Evolutionary conservation across 139 green algal genomes (phyloP), one percentile per base, ranked within the genome.

Genomic region (Diplosphaera chodatii): DNA sequence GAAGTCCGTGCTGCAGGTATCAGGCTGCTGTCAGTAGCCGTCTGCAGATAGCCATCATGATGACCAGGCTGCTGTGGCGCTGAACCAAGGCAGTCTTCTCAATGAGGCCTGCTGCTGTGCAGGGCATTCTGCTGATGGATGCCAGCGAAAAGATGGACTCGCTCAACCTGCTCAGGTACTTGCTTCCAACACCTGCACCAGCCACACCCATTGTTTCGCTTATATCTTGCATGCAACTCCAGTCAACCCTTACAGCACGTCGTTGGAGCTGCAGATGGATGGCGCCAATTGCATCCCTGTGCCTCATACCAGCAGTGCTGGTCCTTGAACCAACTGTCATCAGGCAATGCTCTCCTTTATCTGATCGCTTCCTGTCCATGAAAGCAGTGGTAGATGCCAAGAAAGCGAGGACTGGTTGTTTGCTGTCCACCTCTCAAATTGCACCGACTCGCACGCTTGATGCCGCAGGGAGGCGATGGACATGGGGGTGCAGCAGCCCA

Each of bases 1-100:
- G 59, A 96, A 94, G 78, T 87, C 84, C 6, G 90, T 95, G 21
- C 72, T 96, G 32, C 93, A 96, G 82, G 87, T 82, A 40, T 48
- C 31, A 76, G 40, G n/a, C 64, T 22, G 4, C 3, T 29, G 29
- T 48, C 10, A n/a, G n/a, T n/a, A n/a, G n/a, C n/a, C n/a, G n/a
- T n/a, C n/a, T n/a, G n/a, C n/a, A n/a, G 37, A 48, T 10, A 48
- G 37, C 8, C 37, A 48, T 48, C 37, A 48, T 48, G 37, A 10
- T 48, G 37, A 6, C 8, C 37, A 48, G 6, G 37, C 37, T 20
- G 37, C 37, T 48, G 6, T 48, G 37, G 8, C n/a, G n/a, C n/a
- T n/a, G n/a, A n/a, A n/a, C n/a, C n/a, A n/a, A n/a, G n/a, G n/a
- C n/a, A n/a, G n/a, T n/a, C n/a, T n/a, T n/a, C n/a, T 10, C 10